Evolutionary conservation across 1,284 basidiomycete species (phyloP).

Genomic region (Chalciporus sp.): DNA sequence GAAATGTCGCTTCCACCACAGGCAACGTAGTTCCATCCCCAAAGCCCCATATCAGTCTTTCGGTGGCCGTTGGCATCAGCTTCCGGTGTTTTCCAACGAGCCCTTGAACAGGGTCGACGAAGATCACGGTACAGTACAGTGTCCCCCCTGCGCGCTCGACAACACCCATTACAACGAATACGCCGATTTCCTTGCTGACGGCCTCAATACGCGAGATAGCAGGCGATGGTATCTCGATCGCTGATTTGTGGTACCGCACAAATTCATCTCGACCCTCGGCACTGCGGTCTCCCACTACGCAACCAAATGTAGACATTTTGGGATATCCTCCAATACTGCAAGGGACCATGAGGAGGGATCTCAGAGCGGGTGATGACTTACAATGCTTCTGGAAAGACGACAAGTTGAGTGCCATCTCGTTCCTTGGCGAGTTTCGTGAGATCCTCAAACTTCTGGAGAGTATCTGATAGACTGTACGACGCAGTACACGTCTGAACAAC

Average conservation of each 20-base stretch:
- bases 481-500: conserved; percentile 60
- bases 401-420: conserved; percentile 55
- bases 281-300: conserved; percentile 55
- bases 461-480: conserved; percentile 53
- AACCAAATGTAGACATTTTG: conserved; percentile 62
- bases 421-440: conserved; percentile 53
- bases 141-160: conserved; percentile 70
- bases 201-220: conserved; percentile 51
- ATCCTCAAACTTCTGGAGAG: conserved; percentile 58
- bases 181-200: conserved; percentile 49
- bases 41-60: conserved; percentile 72
- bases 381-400: conserved; percentile 77
- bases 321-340: conserved; percentile 70
- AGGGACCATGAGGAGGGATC: background rate
- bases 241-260: conserved; percentile 54
- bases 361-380: conserved; percentile 38
- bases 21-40: conserved; percentile 55
- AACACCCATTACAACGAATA: conserved; percentile 71
- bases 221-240: conserved; percentile 59
- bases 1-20: conserved; percentile 42
- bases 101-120: conserved; percentile 60
- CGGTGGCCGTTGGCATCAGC: conserved; percentile 69
- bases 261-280: conserved; percentile 63
- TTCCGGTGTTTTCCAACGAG: conserved; percentile 73
- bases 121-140: conserved; percentile 70